Percentiles rank a stretch among this genome's conserved stretches.
Conservation (phyloP, 177 flowering plant genomes). For the Vitis hybrid region DNA sequence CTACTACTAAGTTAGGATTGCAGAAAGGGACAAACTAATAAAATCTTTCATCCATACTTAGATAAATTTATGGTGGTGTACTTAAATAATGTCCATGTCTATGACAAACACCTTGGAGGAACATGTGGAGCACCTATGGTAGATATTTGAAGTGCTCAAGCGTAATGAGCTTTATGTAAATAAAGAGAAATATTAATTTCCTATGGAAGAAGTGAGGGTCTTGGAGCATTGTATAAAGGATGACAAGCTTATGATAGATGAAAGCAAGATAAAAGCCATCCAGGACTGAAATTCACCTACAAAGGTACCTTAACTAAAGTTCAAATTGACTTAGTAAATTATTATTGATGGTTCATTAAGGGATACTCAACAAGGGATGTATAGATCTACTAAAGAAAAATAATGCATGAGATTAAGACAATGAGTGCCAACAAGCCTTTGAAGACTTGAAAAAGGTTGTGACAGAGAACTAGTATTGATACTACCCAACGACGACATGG, state of each 20-base stretch:
- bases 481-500: too few species aligned
- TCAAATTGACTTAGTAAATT: neutral
- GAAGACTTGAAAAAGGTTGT: neutral
- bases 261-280: neutral
- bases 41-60: neutral
- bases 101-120: neutral
- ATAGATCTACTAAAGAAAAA: neutral
- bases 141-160: neutral
- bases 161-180: neutral
- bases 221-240: neutral
- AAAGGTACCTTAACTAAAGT: neutral
- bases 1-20: constrained; percentile 6
- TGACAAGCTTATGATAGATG: neutral
- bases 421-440: neutral
- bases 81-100: neutral
- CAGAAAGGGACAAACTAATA: neutral
- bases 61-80: constrained; percentile 3
- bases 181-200: neutral
- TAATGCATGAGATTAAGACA: neutral
- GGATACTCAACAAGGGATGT: neutral
- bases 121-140: neutral
- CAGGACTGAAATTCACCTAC: neutral
- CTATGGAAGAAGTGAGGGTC: neutral
- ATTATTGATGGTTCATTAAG: neutral
- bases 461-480: neutral